Evolutionary conservation across 257 asterid genomes (phyloP), one percentile per base, ranked within the genome.

Genomic region (Avicennia marina): DNA sequence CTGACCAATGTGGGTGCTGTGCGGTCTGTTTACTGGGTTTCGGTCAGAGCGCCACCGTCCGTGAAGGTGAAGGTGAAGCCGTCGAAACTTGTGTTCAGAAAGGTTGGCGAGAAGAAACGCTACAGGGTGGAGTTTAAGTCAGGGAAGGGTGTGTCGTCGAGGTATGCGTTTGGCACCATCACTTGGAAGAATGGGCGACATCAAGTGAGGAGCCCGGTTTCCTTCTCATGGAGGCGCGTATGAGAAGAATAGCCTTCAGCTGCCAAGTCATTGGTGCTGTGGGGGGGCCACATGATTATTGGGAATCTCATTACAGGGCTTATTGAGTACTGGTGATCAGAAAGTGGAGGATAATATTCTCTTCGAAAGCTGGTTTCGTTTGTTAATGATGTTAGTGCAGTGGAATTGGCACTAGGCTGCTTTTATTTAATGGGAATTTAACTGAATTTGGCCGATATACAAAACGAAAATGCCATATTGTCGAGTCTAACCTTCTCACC

Each of bases 1-100:
- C 63, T 89, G 68, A 83, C 89, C 11, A 89, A 89, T 20, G 97
- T 89, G n/a, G 97, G 89, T n/a, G 73, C 64, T 34, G 73, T 69
- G 0, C 83, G 82, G 11, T 69, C 94, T 0, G 51, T 44, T 29
- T 89, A 89, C 53, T 53, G 60, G 13, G 85, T 78, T 1, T 31
- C 61, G 0, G 61, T 79, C 1, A 76, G 77, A 11, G 78, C 79
- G 4, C 97, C 97, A 0, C 45, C 71, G 0, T 11, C 53, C 0
- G 95, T 89, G 53, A 33, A 15, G 19, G 89, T 71, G 29, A 75
- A 61, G 0, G 94, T 89, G 74, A 83, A 81, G 58, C 97, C 97
- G 0, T 2, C 73, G 0, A 77, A 41, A 26, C 78, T 89, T 1
- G 86, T 69, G 17, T 83, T 89, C 61, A 56, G 33, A 46, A 72